phyloP scores from a whole-genome alignment of 768 basidiomycete genomes.

The Leccinum truebloodii region DNA sequence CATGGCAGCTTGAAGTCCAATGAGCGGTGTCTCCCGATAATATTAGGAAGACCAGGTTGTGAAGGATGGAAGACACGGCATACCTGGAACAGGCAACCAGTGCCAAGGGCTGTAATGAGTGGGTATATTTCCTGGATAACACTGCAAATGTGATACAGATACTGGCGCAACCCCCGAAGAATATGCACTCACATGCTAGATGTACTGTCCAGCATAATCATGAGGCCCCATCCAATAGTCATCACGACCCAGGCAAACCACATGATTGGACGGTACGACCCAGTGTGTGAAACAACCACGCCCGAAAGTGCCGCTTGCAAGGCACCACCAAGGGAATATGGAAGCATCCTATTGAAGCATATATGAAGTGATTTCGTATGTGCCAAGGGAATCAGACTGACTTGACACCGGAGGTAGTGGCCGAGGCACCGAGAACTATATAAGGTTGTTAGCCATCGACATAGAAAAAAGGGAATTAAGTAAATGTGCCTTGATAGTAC shows the following conservation, averaged over 20 bases:
- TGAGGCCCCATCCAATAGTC: conserved; percentile 38
- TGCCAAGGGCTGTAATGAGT: conserved; percentile 34
- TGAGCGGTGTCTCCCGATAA: conserved; percentile 28
- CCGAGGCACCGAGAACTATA: conserved; percentile 38
- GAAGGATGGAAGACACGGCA: background rate
- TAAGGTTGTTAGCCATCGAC: background rate
- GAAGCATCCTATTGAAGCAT: conserved; percentile 33
- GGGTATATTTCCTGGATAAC: conserved; percentile 34
- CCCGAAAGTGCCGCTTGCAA: conserved; percentile 25
- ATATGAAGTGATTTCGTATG: background rate
- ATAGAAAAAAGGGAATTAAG: background rate
- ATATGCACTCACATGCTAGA: conserved; percentile 28
- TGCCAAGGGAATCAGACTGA: conserved; percentile 5
- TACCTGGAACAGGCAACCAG: conserved; percentile 39
- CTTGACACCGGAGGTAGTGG: conserved; percentile 35
- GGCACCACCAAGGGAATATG: conserved; percentile 33
- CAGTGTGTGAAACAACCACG: conserved; percentile 25
- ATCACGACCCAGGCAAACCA: conserved; percentile 33
- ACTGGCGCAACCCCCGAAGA: background rate
- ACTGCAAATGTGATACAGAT: conserved; percentile 18
- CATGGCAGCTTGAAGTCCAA: conserved; percentile 46
- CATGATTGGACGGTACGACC: conserved; percentile 34
- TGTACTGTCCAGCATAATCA: conserved; percentile 37
- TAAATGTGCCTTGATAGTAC: conserved; percentile 37
- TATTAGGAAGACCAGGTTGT: background rate